Evolutionary conservation across 2,329 filamentous ascomycete genomes (phyloP), one percentile per base, ranked within the genome.

Genomic region (Lecanoromycetidae sp.): DNA sequence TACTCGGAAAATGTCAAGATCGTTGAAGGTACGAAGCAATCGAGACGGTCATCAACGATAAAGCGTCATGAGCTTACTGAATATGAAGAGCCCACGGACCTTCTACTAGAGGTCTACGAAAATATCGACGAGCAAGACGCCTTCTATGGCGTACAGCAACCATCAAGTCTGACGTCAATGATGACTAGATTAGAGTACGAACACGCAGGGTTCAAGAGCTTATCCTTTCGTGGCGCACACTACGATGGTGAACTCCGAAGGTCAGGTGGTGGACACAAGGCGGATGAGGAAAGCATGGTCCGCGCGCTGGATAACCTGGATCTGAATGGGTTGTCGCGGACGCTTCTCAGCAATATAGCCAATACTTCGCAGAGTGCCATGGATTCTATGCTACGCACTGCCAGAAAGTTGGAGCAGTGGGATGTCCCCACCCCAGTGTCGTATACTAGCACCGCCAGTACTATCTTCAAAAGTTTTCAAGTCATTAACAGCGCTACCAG

Each of bases 101-200:
- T 93, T 1, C 69, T 96, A 10, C 72, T 94, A 36, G 71, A 76
- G 1, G 88, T 98, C 2, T 98, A 91, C 61, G 83, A 86, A 59
- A 90, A 86, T 51, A 84, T 98, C 38, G 88, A 95, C 59, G 93
- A 99, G 58, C 90, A 88, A 1, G 91, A 99, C 62, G 82, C 87
- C 0, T 98, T 94, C 62, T 98, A 98, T 60, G 93, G 91, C 3
- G 74, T 95, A 6, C 77, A 85, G 34, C 84, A 93, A 62, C 77
- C 77, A 33, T 76, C 87, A 5, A 87, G 80, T 48, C 66, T 98
- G 13, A 71, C 76, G 13, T 86, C 82, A 9, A 82, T 96, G 1
- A 70, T 96, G 49, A 77, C 82, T 42, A 80, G 85, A 8, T 73
- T 96, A 4, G 87, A 94, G 55, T 90, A 95, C 59, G 91, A 98